Evolutionary conservation across 306 rosid genomes (phyloP).

Genomic region (Alnus rubra): DNA sequence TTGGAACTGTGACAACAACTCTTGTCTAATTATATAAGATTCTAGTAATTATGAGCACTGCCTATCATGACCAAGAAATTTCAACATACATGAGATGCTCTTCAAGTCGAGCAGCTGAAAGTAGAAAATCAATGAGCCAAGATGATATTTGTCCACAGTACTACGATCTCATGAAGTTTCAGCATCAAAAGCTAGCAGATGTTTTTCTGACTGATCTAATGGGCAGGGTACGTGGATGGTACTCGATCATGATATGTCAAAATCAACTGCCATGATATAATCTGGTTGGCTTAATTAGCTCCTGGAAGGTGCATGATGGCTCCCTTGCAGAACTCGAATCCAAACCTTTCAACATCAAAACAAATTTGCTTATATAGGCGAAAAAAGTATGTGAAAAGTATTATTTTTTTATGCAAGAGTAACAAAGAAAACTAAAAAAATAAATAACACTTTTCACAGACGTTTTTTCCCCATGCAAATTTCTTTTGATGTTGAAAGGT

Average conservation of each 20-base stretch:
- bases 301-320: conserved; percentile 15
- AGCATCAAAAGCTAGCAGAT: background rate
- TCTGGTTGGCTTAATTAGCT: too few relatives aligned
- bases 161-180: background rate
- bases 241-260: too few relatives aligned
- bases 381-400: too few relatives aligned
- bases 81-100: conserved; percentile 47
- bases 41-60: conserved; percentile 49
- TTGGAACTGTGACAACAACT: conserved; percentile 49
- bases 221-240: too few relatives aligned
- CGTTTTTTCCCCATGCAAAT: too few relatives aligned
- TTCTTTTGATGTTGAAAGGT: background rate
- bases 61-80: conserved; percentile 40
- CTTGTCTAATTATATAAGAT: conserved; percentile 47
- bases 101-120: conserved; percentile 21
- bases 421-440: too few relatives aligned
- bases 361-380: background rate
- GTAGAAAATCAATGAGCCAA: conserved; percentile 5
- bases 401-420: too few relatives aligned
- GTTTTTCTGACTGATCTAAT: background rate
- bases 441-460: too few relatives aligned
- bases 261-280: too few relatives aligned
- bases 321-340: conserved; percentile 33
- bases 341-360: conserved; percentile 19
- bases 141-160: background rate